A percentile compares a stretch with the other conserved stretches of the same genome.
phyloP scores from a whole-genome alignment of 2,329 filamentous ascomycete genomes.

The Colletotrichum sp. region DNA sequence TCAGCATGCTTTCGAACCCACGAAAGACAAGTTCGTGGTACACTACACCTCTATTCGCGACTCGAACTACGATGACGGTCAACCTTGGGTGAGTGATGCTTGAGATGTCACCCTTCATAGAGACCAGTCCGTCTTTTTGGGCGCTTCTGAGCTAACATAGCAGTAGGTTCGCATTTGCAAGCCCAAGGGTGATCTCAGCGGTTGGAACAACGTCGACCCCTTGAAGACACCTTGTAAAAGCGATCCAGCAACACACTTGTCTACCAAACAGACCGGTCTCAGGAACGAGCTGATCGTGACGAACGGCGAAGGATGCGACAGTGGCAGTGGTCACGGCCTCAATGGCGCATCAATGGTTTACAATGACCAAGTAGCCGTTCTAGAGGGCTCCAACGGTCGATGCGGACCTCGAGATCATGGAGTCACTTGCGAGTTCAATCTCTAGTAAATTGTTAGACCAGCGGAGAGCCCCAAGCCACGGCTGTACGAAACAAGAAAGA shows the following conservation, averaged over 20 bases:
- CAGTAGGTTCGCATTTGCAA: background rate
- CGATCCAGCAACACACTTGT: background rate
- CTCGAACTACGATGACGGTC: background rate
- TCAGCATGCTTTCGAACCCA: background rate
- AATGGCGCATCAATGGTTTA: background rate
- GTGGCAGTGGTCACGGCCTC: background rate
- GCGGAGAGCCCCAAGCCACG: background rate
- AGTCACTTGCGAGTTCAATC: background rate
- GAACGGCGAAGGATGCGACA: background rate
- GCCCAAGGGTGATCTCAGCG: background rate
- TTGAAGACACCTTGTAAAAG: background rate
- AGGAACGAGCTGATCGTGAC: background rate
- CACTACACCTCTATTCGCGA: background rate
- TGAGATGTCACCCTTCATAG: background rate
- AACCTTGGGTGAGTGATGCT: background rate
- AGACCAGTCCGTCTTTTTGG: background rate
- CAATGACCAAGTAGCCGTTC: background rate
- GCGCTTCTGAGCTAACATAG: background rate
- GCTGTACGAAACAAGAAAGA: background rate
- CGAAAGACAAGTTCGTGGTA: background rate
- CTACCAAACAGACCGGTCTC: background rate
- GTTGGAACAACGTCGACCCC: background rate
- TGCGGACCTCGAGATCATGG: background rate
- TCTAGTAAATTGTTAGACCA: background rate
- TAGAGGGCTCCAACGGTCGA: background rate